These are phyloP conservation scores for Monarda citriodora DNA, from an alignment of 305 asterid species.

Conservation along the genomic window DNA sequence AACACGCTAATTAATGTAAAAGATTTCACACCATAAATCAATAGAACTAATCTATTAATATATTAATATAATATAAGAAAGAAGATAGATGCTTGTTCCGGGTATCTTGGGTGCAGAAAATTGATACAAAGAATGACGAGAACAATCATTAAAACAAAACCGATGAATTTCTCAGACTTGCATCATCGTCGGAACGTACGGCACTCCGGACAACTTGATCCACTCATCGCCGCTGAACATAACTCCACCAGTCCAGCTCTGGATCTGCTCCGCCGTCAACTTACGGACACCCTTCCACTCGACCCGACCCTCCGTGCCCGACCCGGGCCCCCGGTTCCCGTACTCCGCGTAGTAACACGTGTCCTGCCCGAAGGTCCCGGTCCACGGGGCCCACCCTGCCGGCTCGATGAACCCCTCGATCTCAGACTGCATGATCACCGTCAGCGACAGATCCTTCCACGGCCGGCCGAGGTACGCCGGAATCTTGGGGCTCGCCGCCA, in stretches of 20 bases:
- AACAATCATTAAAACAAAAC: background rate
- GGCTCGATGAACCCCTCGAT: constrained; percentile 39
- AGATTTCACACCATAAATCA: too few relatives aligned
- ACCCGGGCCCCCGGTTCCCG: constrained; percentile 45
- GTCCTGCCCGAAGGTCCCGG: constrained; percentile 28
- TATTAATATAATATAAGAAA: too few relatives aligned
- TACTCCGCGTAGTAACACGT: constrained; percentile 43
- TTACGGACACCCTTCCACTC: constrained; percentile 43
- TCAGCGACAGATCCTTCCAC: constrained; percentile 59
- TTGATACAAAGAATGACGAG: too few relatives aligned
- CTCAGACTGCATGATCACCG: constrained; percentile 42
- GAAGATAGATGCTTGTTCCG: too few relatives aligned
- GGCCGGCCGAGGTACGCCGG: constrained; percentile 55
- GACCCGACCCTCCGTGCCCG: constrained; percentile 25
- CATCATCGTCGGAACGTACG: constrained; percentile 39
- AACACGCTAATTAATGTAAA: too few relatives aligned
- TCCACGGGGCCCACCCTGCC: constrained; percentile 55
- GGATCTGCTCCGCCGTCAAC: constrained; percentile 18
- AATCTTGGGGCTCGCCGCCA: background rate
- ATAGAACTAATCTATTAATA: too few relatives aligned
- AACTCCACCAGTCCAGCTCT: constrained; percentile 22
- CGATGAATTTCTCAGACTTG: background rate
- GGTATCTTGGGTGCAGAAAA: too few relatives aligned
- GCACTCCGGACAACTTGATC: constrained; percentile 29
- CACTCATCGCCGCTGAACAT: constrained; percentile 21